phyloP scores from a whole-genome alignment of 345 rosid genomes.

The Acer campestre region DNA sequence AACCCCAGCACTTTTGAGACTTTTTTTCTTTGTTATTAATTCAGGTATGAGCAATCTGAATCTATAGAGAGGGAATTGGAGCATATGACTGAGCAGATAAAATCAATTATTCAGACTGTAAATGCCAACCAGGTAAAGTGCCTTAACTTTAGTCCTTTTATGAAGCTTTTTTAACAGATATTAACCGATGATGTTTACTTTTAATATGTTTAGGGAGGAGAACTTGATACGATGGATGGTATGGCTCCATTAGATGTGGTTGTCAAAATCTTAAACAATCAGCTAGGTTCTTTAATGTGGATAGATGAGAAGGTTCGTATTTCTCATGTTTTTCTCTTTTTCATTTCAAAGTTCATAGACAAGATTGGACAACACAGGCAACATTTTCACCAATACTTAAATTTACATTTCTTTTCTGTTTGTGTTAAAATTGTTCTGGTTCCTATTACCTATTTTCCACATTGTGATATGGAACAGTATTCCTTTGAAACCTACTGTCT shows the following conservation, averaged over 20 bases:
- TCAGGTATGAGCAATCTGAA: slow-evolving; percentile 95
- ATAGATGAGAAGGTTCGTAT: slow-evolving; percentile 86
- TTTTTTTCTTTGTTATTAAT: slow-evolving; percentile 20
- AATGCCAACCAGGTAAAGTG: slow-evolving; percentile 74
- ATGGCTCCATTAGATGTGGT: slow-evolving; percentile 92
- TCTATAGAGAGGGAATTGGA: slow-evolving; percentile 87
- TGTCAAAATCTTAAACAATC: slow-evolving; percentile 89
- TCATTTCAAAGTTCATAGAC: not conserved
- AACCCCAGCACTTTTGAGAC: not conserved
- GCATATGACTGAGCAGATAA: slow-evolving; percentile 90
- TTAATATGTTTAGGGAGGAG: slow-evolving; percentile 71
- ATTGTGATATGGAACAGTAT: not conserved
- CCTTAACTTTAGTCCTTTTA: not conserved
- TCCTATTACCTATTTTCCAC: not conserved
- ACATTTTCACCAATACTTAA: not conserved
- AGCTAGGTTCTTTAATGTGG: slow-evolving; percentile 96
- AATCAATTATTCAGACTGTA: slow-evolving; percentile 78
- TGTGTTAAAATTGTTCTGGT: not conserved
- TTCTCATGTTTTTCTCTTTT: not conserved
- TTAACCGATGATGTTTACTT: slow-evolving; percentile 15
- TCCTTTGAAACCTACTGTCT: not conserved
- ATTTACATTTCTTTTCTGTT: not conserved
- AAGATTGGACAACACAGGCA: not conserved
- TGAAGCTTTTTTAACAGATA: not conserved
- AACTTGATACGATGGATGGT: slow-evolving; percentile 71